A percentile compares a stretch with the other conserved stretches of the same genome.
Evolutionary conservation across 169 alveolate genomes (phyloP).

Genomic region (Plasmodium billcollinsi): DNA sequence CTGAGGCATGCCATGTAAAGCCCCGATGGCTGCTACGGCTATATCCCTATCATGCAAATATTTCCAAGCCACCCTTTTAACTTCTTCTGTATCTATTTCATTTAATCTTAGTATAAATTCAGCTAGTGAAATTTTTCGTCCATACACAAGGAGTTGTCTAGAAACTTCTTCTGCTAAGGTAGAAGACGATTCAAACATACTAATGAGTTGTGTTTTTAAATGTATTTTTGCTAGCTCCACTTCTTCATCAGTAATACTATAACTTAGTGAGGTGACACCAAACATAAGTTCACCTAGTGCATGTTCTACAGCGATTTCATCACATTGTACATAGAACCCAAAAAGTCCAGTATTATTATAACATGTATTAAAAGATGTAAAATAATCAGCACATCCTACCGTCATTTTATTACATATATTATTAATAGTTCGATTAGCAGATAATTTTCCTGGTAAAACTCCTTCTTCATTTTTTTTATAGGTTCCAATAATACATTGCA

Average conservation of each 20-base stretch:
- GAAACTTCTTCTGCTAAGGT: conserved; percentile 90
- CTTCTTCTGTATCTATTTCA: conserved; percentile 89
- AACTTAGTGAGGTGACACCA: conserved; percentile 88
- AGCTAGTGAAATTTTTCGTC: conserved; percentile 86
- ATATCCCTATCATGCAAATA: conserved; percentile 88
- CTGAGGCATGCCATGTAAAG: conserved; percentile 88
- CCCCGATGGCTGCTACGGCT: conserved; percentile 88
- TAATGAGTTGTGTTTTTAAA: conserved; percentile 84
- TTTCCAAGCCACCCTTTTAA: conserved; percentile 91
- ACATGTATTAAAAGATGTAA: conserved; percentile 90
- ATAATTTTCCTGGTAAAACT: conserved; percentile 87
- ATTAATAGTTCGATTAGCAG: conserved; percentile 87
- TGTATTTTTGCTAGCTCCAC: conserved; percentile 88
- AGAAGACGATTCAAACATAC: conserved; percentile 87
- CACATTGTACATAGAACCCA: conserved; percentile 90
- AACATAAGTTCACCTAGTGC: conserved; percentile 89
- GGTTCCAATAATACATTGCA: conserved; percentile 95
- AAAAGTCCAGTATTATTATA: conserved; percentile 96
- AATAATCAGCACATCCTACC: conserved; percentile 89
- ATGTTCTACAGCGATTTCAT: conserved; percentile 90
- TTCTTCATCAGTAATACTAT: conserved; percentile 88
- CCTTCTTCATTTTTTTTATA: conserved; percentile 89
- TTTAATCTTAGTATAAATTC: conserved; percentile 87
- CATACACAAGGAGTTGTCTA: conserved; percentile 88
- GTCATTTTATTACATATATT: conserved; percentile 88